Conservation (phyloP, 192 early-diverging fungal species). For the Lobulomyces angularis region DNA sequence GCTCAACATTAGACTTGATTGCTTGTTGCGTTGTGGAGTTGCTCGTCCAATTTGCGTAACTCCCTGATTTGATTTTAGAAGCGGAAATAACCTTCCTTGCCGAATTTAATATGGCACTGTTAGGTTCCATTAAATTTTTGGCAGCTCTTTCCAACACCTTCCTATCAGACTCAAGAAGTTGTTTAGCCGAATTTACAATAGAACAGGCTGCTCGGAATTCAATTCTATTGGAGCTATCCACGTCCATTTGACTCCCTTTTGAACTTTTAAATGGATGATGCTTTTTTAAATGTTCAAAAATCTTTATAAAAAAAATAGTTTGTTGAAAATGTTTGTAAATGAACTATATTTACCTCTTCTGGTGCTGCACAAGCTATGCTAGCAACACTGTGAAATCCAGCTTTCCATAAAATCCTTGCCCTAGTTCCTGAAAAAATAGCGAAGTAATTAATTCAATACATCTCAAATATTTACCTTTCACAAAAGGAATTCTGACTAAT, state of each 20-base stretch:
- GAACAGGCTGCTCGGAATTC: constrained; percentile 9
- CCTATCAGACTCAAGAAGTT: constrained; percentile 2
- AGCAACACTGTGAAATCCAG: constrained; percentile 11
- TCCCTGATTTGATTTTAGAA: too few relatives aligned
- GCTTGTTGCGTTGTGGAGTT: too few relatives aligned
- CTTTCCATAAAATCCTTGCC: constrained; percentile 9
- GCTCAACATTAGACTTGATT: too few relatives aligned
- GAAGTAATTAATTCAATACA: constrained; percentile 4
- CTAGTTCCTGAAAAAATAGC: neutral
- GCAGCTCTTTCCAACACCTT: neutral
- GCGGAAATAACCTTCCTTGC: neutral
- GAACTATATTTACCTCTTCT: too few relatives aligned
- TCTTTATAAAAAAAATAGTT: too few relatives aligned
- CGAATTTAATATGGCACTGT: too few relatives aligned
- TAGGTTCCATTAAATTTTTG: too few relatives aligned
- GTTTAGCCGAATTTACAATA: constrained; percentile 6
- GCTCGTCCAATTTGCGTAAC: too few relatives aligned
- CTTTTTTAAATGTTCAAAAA: constrained; percentile 9
- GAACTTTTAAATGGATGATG: constrained; percentile 7
- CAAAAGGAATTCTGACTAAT: constrained; percentile 14
- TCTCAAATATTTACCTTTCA: constrained; percentile 10
- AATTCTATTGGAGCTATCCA: neutral
- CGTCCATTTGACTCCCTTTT: neutral
- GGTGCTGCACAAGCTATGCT: too few relatives aligned
- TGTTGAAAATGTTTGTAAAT: too few relatives aligned